Conservation (phyloP, 2,329 filamentous ascomycete species). For the Colletotrichum spinosum region DNA sequence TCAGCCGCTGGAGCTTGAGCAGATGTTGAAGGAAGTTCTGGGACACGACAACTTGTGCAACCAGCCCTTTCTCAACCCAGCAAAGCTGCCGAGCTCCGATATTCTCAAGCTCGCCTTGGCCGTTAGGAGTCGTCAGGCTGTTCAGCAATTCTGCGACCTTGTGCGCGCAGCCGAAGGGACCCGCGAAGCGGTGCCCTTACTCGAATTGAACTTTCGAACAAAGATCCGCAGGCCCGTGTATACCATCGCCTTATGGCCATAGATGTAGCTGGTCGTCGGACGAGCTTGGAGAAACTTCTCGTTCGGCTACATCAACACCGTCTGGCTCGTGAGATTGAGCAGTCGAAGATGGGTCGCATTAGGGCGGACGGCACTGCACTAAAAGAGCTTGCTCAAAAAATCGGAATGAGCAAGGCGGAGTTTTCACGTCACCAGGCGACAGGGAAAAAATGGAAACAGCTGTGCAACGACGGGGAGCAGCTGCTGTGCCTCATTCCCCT, state of each 20-base stretch:
- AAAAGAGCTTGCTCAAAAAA: not conserved
- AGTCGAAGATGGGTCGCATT: not conserved
- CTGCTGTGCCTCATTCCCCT: not conserved
- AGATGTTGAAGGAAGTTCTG: not conserved
- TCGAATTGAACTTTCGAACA: not conserved
- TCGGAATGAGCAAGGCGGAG: not conserved
- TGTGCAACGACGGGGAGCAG: not conserved
- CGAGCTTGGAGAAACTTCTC: not conserved
- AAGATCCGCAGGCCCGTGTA: not conserved
- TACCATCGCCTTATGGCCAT: not conserved
- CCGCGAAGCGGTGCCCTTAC: not conserved
- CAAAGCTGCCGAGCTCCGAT: conserved; percentile 15
- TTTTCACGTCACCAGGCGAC: not conserved
- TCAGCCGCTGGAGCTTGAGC: not conserved
- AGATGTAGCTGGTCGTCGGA: not conserved
- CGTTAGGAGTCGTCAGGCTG: not conserved
- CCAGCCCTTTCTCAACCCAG: not conserved
- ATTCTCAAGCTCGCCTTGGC: not conserved
- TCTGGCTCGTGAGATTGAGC: not conserved
- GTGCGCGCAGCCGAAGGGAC: not conserved
- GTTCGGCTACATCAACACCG: not conserved
- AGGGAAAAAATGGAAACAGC: not conserved
- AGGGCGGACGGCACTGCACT: not conserved
- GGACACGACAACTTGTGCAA: not conserved
- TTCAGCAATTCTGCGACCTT: conserved; percentile 11